Conservation (phyloP, 495 filamentous ascomycete species). For the Aspergillus avenaceus region DNA sequence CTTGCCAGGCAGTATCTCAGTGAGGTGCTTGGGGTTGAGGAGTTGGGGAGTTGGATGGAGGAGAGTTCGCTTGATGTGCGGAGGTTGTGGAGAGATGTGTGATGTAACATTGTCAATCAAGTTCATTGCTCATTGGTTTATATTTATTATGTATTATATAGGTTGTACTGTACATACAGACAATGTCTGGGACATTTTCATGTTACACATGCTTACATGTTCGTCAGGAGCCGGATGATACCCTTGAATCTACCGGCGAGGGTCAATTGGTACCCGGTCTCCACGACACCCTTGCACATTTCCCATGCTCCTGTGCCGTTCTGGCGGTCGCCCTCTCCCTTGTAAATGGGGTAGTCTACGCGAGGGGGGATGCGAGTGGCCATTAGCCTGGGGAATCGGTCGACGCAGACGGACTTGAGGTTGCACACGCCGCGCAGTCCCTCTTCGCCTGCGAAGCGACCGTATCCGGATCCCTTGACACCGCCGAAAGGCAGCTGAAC, state of each 20-base stretch:
- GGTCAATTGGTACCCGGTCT: slow-evolving; percentile 58
- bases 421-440: slow-evolving; percentile 82
- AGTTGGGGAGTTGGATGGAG: slow-evolving; percentile 21
- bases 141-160: slow-evolving; percentile 1
- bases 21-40: slow-evolving; percentile 22
- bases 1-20: slow-evolving; percentile 23
- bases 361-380: slow-evolving; percentile 73
- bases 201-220: slow-evolving; percentile 38
- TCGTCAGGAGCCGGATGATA: slow-evolving; percentile 43
- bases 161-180: background rate
- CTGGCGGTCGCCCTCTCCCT: slow-evolving; percentile 38
- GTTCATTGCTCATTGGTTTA: too few relatives aligned
- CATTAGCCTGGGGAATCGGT: slow-evolving; percentile 54
- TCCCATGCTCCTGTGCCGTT: slow-evolving; percentile 54
- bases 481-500: slow-evolving; percentile 93
- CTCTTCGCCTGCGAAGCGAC: slow-evolving; percentile 87
- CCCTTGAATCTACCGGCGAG: slow-evolving; percentile 44
- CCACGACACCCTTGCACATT: slow-evolving; percentile 58
- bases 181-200: too few relatives aligned
- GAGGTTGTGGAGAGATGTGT: background rate
- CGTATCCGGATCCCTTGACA: slow-evolving; percentile 81
- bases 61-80: slow-evolving; percentile 16
- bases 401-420: slow-evolving; percentile 76
- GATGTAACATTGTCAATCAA: background rate
- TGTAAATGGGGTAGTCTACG: slow-evolving; percentile 73